A percentile compares a stretch with the other conserved stretches of the same genome.
These are phyloP conservation scores for Sugiyamaella novakii DNA, from an alignment of 1,139 yeast species.

Conservation along the genomic window DNA sequence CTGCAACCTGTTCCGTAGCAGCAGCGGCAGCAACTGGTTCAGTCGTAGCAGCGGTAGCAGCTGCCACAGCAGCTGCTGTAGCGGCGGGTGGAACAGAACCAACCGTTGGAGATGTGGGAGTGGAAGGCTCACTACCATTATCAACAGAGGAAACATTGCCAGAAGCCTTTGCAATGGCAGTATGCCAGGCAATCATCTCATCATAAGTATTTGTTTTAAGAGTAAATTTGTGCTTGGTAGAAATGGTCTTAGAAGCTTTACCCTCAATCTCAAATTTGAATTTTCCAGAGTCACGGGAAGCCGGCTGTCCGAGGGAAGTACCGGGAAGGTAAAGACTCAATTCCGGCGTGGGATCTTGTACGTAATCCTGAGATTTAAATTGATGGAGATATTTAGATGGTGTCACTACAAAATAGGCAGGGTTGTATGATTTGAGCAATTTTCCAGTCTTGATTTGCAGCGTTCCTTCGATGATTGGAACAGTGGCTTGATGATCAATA, in stretches of 20 bases:
- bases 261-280: slow-evolving; percentile 49
- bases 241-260: slow-evolving; percentile 45
- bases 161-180: slow-evolving; percentile 37
- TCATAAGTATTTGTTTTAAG: slow-evolving; percentile 50
- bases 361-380: slow-evolving; percentile 48
- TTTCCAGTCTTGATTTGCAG: slow-evolving; percentile 49
- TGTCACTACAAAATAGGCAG: slow-evolving; percentile 52
- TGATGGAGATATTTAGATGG: slow-evolving; percentile 50
- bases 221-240: slow-evolving; percentile 45
- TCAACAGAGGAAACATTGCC: slow-evolving; percentile 3
- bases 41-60: slow-evolving; percentile 16
- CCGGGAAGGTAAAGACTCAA: slow-evolving; percentile 52
- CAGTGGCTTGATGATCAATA: slow-evolving; percentile 44
- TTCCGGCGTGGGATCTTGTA: slow-evolving; percentile 49
- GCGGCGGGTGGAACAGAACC: slow-evolving; percentile 27
- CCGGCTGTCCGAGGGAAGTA: slow-evolving; percentile 45
- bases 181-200: slow-evolving; percentile 51
- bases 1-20: slow-evolving; percentile 2
- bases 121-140: neutral
- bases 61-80: slow-evolving; percentile 28
- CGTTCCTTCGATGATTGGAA: slow-evolving; percentile 52
- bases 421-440: slow-evolving; percentile 46
- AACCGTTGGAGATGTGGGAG: slow-evolving; percentile 27
- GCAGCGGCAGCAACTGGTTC: slow-evolving; percentile 29
- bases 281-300: slow-evolving; percentile 43